A percentile compares a stretch with the other conserved stretches of the same genome.
Conservation (phyloP, 169 alveolate species). For the Cryptosporidium canis region DNA sequence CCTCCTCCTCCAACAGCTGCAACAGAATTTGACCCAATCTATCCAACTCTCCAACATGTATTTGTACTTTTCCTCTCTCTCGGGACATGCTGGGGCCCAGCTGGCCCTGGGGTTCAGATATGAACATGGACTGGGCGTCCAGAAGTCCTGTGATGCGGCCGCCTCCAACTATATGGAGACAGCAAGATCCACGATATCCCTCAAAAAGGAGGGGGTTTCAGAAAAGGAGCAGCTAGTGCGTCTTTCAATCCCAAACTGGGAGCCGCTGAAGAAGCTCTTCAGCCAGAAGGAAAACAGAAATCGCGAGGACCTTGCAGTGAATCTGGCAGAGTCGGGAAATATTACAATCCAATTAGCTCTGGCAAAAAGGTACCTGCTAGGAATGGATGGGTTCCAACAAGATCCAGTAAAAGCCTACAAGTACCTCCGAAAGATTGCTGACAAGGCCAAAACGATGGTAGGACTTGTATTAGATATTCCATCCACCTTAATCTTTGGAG, state of each 20-base stretch:
- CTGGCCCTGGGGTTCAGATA: constrained; percentile 51
- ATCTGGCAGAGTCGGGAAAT: constrained; percentile 63
- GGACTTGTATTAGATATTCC: constrained; percentile 39
- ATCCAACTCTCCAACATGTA: constrained; percentile 18
- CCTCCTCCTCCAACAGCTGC: too few species aligned
- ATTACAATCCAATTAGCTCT: constrained; percentile 43
- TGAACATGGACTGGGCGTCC: constrained; percentile 55
- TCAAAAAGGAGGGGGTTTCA: constrained; percentile 7
- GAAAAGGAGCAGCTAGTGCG: constrained; percentile 20
- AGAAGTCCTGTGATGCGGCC: constrained; percentile 43
- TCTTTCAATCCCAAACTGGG: constrained; percentile 68
- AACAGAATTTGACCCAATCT: background rate
- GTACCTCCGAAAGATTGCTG: constrained; percentile 46
- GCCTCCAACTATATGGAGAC: constrained; percentile 33
- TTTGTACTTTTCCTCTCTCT: constrained; percentile 25
- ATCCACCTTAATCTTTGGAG: constrained; percentile 44
- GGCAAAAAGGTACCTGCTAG: constrained; percentile 54
- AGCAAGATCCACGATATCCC: constrained; percentile 1
- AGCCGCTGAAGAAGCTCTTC: constrained; percentile 26
- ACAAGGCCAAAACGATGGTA: constrained; percentile 23
- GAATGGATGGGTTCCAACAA: constrained; percentile 56
- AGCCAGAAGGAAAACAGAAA: constrained; percentile 11
- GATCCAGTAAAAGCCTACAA: constrained; percentile 23
- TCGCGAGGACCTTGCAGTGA: constrained; percentile 50
- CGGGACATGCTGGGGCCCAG: constrained; percentile 59